These are phyloP conservation scores for Brassica balearica DNA, from an alignment of 441 rosid species.

Conservation along the genomic window DNA sequence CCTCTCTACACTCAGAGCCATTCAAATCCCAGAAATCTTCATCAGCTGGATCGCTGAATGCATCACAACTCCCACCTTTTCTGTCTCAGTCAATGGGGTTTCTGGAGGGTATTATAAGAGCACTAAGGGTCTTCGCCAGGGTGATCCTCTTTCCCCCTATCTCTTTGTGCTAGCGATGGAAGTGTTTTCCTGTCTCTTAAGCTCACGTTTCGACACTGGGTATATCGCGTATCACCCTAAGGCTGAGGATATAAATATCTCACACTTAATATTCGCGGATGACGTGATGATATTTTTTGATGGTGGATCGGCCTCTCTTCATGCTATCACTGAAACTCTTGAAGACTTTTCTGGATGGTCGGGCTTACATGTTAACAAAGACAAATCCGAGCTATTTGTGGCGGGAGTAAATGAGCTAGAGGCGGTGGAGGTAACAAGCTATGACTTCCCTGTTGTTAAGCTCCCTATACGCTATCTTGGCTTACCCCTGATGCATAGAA, in stretches of 20 bases:
- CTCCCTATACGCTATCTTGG: background rate
- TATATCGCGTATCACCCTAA: background rate
- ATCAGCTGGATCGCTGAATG: too few relatives aligned
- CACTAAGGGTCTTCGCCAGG: too few relatives aligned
- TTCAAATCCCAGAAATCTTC: too few relatives aligned
- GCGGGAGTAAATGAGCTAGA: background rate
- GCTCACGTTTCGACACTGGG: background rate
- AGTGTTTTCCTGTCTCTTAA: too few relatives aligned
- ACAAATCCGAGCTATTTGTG: background rate
- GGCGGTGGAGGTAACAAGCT: background rate
- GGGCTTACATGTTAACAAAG: background rate
- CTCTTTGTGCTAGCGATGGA: too few relatives aligned
- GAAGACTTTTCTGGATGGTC: background rate
- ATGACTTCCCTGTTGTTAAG: background rate
- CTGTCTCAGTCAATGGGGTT: too few relatives aligned
- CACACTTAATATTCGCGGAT: background rate
- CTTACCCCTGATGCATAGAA: background rate
- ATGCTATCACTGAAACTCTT: background rate
- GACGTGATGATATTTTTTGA: background rate
- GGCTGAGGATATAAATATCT: background rate
- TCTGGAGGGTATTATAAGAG: too few relatives aligned
- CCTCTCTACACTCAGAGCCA: too few relatives aligned
- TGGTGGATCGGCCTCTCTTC: background rate
- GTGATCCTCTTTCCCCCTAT: too few relatives aligned
- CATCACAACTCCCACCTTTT: too few relatives aligned